A percentile compares a stretch with the other conserved stretches of the same genome.
Conservation (phyloP, 176 grass and related monocot genomes). For the Oryza glumipatula region DNA sequence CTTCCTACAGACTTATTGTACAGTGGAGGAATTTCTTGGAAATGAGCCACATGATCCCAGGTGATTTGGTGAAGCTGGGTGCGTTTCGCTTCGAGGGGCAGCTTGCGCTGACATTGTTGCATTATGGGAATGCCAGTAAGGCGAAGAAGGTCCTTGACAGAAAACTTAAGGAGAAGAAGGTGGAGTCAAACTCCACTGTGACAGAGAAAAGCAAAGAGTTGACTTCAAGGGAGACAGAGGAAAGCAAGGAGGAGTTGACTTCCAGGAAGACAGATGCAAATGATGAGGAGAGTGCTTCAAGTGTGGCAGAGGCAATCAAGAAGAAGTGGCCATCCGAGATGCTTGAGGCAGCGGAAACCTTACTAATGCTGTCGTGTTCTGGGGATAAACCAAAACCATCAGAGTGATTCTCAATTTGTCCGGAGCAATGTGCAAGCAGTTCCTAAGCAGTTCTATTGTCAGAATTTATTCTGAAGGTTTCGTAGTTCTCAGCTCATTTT, state of each 20-base stretch:
- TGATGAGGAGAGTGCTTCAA: neutral
- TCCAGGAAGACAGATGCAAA: neutral
- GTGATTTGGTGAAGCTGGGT: slow-evolving; percentile 24
- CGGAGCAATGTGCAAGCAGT: neutral
- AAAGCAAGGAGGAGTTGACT: neutral
- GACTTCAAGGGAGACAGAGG: neutral
- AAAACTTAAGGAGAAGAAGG: too few species aligned
- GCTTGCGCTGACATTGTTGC: neutral
- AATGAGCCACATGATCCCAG: neutral
- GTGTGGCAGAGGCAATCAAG: neutral
- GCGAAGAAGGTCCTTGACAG: neutral
- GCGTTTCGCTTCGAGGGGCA: slow-evolving; percentile 8
- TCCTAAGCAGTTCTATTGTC: neutral
- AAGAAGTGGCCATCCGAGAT: neutral
- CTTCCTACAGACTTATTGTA: slow-evolving; percentile 1
- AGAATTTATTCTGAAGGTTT: neutral
- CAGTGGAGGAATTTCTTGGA: slow-evolving; percentile 1
- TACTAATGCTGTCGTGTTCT: slow-evolving; percentile 6
- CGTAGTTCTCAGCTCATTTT: neutral
- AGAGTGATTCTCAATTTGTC: neutral
- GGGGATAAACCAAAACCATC: neutral
- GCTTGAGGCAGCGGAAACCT: neutral
- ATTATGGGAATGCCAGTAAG: neutral
- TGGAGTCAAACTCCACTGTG: neutral
- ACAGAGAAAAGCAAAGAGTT: neutral